phyloP scores from a whole-genome alignment of 257 asterid species.

The Plantago elongata region DNA sequence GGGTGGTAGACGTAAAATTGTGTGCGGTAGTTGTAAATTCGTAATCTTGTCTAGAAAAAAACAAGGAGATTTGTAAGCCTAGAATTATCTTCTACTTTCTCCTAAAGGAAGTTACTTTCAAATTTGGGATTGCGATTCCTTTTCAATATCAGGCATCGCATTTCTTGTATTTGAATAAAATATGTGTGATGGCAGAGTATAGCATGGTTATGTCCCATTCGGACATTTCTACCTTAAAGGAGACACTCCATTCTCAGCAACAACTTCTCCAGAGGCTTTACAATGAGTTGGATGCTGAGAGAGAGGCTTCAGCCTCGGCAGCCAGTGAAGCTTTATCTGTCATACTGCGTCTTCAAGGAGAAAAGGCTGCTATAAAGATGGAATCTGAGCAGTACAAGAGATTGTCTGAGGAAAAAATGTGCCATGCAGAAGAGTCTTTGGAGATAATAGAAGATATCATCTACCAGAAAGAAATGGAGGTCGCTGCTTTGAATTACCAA shows the following conservation, averaged over 20 bases:
- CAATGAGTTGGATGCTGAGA: constrained; percentile 77
- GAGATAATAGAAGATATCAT: constrained; percentile 76
- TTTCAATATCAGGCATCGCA: constrained; percentile 7
- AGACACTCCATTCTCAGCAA: constrained; percentile 71
- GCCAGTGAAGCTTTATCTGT: constrained; percentile 80
- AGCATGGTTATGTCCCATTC: constrained; percentile 28
- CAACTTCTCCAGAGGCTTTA: constrained; percentile 70
- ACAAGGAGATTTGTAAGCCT: no score
- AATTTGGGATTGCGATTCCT: neutral
- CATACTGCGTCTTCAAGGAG: constrained; percentile 83
- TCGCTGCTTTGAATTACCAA: constrained; percentile 66
- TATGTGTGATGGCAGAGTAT: constrained; percentile 41
- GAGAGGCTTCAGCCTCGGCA: constrained; percentile 82
- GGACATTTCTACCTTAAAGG: constrained; percentile 50
- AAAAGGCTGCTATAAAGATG: constrained; percentile 78
- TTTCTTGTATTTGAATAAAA: constrained; percentile 1
- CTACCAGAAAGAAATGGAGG: constrained; percentile 83
- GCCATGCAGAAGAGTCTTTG: constrained; percentile 77
- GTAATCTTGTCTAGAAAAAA: no score
- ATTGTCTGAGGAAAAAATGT: constrained; percentile 77
- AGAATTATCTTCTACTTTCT: no score
- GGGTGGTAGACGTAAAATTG: no score
- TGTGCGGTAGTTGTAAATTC: no score
- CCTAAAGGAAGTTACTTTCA: no score
- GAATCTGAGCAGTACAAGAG: constrained; percentile 92